These are phyloP conservation scores for Cutaneotrichosporon sp. DNA, from an alignment of 1,284 basidiomycete species.

Conservation along the genomic window DNA sequence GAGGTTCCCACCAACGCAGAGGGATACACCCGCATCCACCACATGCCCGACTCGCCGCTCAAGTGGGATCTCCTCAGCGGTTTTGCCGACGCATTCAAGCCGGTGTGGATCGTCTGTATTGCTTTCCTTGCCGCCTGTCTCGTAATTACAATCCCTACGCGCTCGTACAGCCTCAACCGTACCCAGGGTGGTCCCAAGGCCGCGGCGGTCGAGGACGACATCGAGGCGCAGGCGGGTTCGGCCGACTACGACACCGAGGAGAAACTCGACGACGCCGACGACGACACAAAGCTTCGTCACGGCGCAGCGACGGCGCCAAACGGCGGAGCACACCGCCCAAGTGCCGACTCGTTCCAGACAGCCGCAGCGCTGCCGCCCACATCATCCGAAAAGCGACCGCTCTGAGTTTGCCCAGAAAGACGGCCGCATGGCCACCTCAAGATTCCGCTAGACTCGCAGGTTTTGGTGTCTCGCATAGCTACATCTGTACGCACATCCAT, in stretches of 20 bases:
- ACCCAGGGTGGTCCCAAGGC: background rate
- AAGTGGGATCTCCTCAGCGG: slow-evolving; percentile 28
- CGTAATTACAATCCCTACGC: slow-evolving; percentile 13
- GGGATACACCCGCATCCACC: slow-evolving; percentile 34
- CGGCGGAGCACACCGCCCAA: too few species aligned
- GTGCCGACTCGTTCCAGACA: too few species aligned
- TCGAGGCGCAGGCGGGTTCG: background rate
- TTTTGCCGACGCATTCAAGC: slow-evolving; percentile 37
- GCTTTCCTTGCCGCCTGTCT: slow-evolving; percentile 7
- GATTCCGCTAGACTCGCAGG: too few species aligned
- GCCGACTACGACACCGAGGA: slow-evolving; percentile 33
- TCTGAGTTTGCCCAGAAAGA: too few species aligned
- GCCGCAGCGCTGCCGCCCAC: too few species aligned
- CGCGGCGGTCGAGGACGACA: background rate
- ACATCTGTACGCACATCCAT: too few species aligned
- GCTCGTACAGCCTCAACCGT: slow-evolving; percentile 10
- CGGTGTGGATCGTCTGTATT: slow-evolving; percentile 10
- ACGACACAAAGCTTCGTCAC: too few species aligned
- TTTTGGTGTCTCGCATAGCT: too few species aligned
- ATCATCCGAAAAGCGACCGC: too few species aligned
- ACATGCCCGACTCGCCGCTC: slow-evolving; percentile 28
- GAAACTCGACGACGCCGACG: background rate
- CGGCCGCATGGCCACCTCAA: too few species aligned
- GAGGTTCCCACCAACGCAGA: slow-evolving; percentile 27
- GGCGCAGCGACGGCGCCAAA: too few species aligned